phyloP scores from a whole-genome alignment of 2,329 filamentous ascomycete species.

The Fusarium oxysporum region DNA sequence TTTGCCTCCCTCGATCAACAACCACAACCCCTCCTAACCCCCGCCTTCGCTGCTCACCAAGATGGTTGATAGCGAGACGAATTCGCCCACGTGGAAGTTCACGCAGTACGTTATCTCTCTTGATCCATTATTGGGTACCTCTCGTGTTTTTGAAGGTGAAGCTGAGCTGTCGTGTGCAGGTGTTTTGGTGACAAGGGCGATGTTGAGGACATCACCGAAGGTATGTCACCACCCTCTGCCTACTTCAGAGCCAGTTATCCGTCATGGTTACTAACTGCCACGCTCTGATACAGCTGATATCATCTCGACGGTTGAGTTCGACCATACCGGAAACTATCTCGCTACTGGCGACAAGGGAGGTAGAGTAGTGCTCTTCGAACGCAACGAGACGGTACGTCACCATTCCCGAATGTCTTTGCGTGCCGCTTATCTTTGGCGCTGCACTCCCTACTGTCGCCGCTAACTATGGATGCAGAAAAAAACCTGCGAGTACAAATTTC shows the following conservation, averaged over 20 bases:
- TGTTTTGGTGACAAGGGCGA: constrained; percentile 99
- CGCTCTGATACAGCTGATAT: constrained; percentile 75
- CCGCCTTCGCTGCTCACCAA: constrained; percentile 60
- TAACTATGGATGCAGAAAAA: constrained; percentile 78
- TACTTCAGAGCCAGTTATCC: constrained; percentile 23
- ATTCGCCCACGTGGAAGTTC: constrained; percentile 99
- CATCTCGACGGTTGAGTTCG: constrained; percentile 91
- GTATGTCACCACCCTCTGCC: constrained; percentile 59
- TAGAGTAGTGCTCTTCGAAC: constrained; percentile 85
- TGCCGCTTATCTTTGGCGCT: neutral
- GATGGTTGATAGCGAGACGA: constrained; percentile 97
- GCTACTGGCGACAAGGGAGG: constrained; percentile 92
- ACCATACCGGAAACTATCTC: constrained; percentile 89
- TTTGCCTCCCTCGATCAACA: constrained; percentile 40
- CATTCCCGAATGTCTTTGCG: constrained; percentile 1
- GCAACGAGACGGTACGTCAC: constrained; percentile 88
- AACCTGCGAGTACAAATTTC: constrained; percentile 99
- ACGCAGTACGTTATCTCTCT: constrained; percentile 80
- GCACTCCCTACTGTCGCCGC: constrained; percentile 8
- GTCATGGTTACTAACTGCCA: constrained; percentile 37
- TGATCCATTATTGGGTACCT: neutral
- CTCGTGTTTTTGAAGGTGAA: constrained; percentile 17
- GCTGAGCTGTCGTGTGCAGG: constrained; percentile 61
- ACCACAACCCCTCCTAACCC: constrained; percentile 40
- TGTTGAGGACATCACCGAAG: constrained; percentile 98